These are phyloP conservation scores for Mycena alexandri DNA, from an alignment of 768 basidiomycete species.

Conservation along the genomic window DNA sequence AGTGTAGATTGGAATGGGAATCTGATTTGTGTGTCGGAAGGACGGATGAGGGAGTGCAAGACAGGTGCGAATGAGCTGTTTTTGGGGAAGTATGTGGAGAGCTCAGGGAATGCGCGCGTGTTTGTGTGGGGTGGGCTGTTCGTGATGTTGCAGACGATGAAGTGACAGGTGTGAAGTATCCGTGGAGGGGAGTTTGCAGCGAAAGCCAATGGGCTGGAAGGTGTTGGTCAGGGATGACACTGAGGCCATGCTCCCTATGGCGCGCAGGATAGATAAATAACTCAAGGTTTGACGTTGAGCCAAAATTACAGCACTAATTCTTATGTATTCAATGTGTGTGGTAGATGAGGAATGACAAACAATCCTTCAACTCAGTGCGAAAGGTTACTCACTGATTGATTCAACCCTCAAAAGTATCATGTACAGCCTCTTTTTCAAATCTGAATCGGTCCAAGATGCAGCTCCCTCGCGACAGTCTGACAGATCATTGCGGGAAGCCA, in stretches of 20 bases:
- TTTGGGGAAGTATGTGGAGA: slow-evolving; percentile 82
- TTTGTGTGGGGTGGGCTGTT: slow-evolving; percentile 80
- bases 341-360: too few species aligned
- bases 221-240: background rate
- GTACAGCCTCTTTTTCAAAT: too few species aligned
- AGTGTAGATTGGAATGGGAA: background rate
- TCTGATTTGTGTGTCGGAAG: slow-evolving; percentile 32
- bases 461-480: too few species aligned
- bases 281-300: background rate
- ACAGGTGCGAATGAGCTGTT: slow-evolving; percentile 73
- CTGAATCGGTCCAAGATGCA: too few species aligned
- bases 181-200: background rate
- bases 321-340: background rate
- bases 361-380: too few species aligned
- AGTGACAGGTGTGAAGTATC: background rate
- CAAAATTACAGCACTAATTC: slow-evolving; percentile 29
- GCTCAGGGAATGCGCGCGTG: slow-evolving; percentile 82
- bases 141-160: slow-evolving; percentile 32
- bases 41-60: slow-evolving; percentile 6
- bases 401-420: too few species aligned
- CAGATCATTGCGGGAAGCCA: too few species aligned
- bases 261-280: background rate
- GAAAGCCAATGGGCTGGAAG: background rate
- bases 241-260: too few species aligned
- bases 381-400: too few species aligned